Evolutionary conservation across 78 protist species (phyloP), one percentile per base, ranked within the genome.

Genomic region (Dictyostelium citrinum): DNA sequence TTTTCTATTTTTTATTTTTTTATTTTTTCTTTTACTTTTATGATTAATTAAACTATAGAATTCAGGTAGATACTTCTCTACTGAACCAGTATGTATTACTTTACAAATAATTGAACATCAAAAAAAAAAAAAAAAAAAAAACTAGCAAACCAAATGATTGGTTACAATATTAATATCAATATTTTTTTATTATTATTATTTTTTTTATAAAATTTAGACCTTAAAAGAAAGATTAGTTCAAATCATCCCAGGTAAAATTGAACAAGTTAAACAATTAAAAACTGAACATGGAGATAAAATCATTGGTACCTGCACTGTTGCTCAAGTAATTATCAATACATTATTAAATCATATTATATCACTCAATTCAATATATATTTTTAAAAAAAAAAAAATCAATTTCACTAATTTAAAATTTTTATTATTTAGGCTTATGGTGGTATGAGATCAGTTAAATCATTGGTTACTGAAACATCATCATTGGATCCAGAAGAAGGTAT

Each of bases 401-500:
- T 20, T 55, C 20, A 55, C 64, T 55, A 55, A 55, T 55, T 20
- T 7, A 55, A 55, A 49, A 49, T 16, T 49, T 11, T 70, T 17
- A 14, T 68, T 51, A 7, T 55, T 22, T 83, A 90, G 97, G 97
- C 98, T 24, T 98, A 98, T 95, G 98, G 98, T 49, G 99, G 99
- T 81, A 97, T 97, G 98, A 98, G 99, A 72, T 96, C 97, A 61
- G 97, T 98, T 95, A 97, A 96, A 95, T 81, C 98, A 22, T 85
- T 98, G 77, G 96, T 97, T 31, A 90, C 96, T 71, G 99, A 98
- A 95, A 98, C 98, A 20, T 98, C 99, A 6, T 95, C 98, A 37
- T 96, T 98, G 6, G 99, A 98, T 95, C 64, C 99, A 41, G 90
- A 96, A 58, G 98, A 97, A 96, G 99, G 99, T 46, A 98, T 98